Base-by-base conservation (phyloP, 2,329 filamentous ascomycete genomes). In the Fusarium mangiferae region DNA sequence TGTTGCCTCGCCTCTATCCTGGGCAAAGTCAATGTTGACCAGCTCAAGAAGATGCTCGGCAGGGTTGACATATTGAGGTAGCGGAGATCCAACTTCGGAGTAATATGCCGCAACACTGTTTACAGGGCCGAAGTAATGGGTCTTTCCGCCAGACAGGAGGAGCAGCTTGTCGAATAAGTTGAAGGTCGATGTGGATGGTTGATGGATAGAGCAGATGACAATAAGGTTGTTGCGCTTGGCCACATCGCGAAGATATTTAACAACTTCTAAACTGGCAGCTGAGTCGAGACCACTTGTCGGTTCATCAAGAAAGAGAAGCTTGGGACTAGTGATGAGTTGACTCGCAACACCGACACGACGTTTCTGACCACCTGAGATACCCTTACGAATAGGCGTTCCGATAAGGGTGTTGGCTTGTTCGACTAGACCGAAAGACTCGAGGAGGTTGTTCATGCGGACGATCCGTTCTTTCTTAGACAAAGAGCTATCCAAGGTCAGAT, bases 281-380 rank as follows among this genome's bases (percentile, higher is more conserved):
- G 93, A 95, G 80, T 97, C 94, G 15, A 97, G 85, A 14, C 94
- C 94, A 73, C 92, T 94, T 0, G 94, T 97, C 2, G 94, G 94
- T 81, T 96, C 94, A 78, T 96, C 93, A 38, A 97, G 83, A 78
- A 97, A 96, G 30, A 97, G 81, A 13, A 97, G 90, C 81, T 92
- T 93, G 1, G 94, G 94, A 65, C 88, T 91, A 4, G 94, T 96
- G 77, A 97, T 93, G 41, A 97, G 87, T 78, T 94, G 93, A 70
- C 92, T 93, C 3, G 94, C 94, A 10, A 97, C 91, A 74, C 93
- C 93, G 13, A 96, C 87, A 58, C 94, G 88, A 44, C 93, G 88
- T 85, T 96, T 97, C 84, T 97, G 94, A 3, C 94, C 94, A 55
- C 94, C 94, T 71, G 92, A 94, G 66, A 97, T 90, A 20, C 94